Conservation (phyloP, 257 asterid species). For the Fraxinus cuspidata region DNA sequence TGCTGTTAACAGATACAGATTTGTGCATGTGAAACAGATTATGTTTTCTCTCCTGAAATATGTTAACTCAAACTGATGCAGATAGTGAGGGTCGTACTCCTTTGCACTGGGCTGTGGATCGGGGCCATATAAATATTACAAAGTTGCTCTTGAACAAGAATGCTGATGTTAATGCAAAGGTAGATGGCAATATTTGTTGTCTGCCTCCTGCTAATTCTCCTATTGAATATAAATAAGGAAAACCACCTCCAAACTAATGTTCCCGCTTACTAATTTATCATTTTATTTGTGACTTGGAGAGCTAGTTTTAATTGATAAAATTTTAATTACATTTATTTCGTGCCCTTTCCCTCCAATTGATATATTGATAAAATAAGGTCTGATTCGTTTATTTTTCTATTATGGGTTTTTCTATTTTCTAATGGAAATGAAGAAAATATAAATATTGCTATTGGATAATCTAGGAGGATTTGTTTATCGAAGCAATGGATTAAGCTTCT, state of each 20-base stretch:
- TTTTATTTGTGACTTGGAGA: background rate
- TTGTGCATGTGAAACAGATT: background rate
- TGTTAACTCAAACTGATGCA: conserved; percentile 43
- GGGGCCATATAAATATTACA: conserved; percentile 74
- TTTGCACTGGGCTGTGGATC: conserved; percentile 99
- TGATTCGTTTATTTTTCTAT: background rate
- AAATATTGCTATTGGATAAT: background rate
- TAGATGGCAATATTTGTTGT: conserved; percentile 25
- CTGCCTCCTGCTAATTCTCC: conserved; percentile 13
- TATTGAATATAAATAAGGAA: conserved; percentile 7
- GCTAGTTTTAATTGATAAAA: background rate
- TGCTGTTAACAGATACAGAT: background rate
- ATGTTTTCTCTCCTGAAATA: conserved; percentile 12
- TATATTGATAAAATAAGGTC: too few species aligned
- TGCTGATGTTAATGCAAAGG: conserved; percentile 90
- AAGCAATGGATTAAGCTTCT: background rate
- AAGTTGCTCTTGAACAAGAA: conserved; percentile 67
- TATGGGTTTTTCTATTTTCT: background rate
- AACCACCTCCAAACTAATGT: background rate
- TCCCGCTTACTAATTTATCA: background rate
- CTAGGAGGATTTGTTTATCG: background rate
- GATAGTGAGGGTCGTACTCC: conserved; percentile 98
- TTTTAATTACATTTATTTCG: too few species aligned
- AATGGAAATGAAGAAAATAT: background rate
- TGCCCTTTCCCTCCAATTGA: background rate